Evolutionary conservation across 2,329 filamentous ascomycete genomes (phyloP).

Genomic region (Calonectria pseudoturangicola): DNA sequence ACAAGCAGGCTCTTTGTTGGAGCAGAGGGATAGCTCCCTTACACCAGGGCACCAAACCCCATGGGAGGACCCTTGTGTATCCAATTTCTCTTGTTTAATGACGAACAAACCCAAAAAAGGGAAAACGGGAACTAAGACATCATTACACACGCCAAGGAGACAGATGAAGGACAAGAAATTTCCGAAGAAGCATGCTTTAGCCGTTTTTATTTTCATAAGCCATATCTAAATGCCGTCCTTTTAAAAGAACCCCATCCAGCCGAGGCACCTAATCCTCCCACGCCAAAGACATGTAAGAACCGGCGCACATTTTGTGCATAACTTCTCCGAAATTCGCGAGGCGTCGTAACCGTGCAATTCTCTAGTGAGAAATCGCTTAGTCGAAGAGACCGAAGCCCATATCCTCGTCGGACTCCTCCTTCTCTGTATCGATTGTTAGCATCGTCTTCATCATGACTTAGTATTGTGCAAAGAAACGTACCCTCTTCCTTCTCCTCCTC

Average conservation of each 20-base stretch:
- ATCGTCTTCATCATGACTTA: background rate
- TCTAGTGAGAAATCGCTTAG: conserved; percentile 68
- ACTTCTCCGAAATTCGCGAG: conserved; percentile 60
- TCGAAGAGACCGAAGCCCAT: conserved; percentile 87
- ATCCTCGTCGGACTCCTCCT: conserved; percentile 80
- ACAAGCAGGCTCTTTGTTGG: background rate
- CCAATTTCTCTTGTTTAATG: too few relatives aligned
- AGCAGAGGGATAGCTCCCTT: too few relatives aligned
- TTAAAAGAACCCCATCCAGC: conserved; percentile 56
- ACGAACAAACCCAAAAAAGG: background rate
- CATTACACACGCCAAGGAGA: background rate
- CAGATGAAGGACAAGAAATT: background rate
- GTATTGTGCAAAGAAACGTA: conserved; percentile 17
- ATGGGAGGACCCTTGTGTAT: too few relatives aligned
- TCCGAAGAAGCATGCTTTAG: conserved; percentile 53
- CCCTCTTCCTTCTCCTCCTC: conserved; percentile 87
- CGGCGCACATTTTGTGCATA: conserved; percentile 57
- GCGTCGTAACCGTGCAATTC: conserved; percentile 57
- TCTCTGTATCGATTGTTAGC: conserved; percentile 50
- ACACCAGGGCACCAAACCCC: background rate
- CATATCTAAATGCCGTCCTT: conserved; percentile 55
- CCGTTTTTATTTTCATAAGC: conserved; percentile 57
- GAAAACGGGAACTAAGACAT: background rate
- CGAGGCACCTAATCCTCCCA: conserved; percentile 58
- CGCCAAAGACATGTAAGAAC: conserved; percentile 57